Conservation (phyloP, 495 filamentous ascomycete species). For the Podospora australis region DNA sequence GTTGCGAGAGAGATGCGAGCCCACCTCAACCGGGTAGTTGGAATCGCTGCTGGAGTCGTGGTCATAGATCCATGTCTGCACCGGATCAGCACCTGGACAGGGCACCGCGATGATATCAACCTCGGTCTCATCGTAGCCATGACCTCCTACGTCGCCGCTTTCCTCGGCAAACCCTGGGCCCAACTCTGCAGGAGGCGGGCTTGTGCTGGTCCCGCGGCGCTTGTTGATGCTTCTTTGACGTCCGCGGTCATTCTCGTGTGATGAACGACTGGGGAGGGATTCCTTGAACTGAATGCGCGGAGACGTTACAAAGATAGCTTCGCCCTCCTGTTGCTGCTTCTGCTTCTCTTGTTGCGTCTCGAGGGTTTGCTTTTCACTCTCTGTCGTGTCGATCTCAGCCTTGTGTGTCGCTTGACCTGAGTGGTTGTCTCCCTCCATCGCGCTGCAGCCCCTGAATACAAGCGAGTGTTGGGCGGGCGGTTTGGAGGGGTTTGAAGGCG, state of each 20-base stretch:
- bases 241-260: neutral
- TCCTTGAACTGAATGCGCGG: conserved; percentile 5
- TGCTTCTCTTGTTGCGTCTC: neutral
- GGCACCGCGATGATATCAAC: conserved; percentile 43
- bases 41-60: conserved; percentile 31
- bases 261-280: neutral
- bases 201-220: neutral
- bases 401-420: conserved; percentile 4
- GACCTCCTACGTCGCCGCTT: conserved; percentile 36
- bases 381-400: conserved; percentile 1
- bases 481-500: neutral
- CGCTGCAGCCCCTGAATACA: neutral
- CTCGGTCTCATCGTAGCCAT: conserved; percentile 39
- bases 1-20: conserved; percentile 4
- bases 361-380: too few relatives aligned
- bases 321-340: neutral
- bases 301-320: neutral
- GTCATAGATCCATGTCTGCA: conserved; percentile 38
- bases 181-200: neutral
- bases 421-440: conserved; percentile 9
- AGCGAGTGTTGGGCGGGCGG: neutral
- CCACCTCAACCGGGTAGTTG: conserved; percentile 16
- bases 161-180: conserved; percentile 35
- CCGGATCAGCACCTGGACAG: conserved; percentile 39
- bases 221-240: neutral